Evolutionary conservation across 192 early-diverging fungal genomes (phyloP).

Genomic region (Coemansia sp.): DNA sequence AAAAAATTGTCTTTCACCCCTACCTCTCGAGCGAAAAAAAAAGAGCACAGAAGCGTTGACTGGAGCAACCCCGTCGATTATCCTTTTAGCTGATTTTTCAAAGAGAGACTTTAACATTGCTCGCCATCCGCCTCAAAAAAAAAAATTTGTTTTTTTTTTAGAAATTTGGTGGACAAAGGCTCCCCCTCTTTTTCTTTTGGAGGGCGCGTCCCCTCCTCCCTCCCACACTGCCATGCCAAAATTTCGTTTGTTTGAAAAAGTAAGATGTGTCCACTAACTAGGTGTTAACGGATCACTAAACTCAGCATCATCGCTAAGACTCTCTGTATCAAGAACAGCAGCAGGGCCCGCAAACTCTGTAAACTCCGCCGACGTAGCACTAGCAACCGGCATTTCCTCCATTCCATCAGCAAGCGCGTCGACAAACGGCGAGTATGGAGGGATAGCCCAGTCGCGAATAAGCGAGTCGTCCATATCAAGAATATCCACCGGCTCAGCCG

Average conservation of each 20-base stretch:
- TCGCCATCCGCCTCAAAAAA: background rate
- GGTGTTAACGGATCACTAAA: constrained; percentile 15
- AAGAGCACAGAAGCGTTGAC: background rate
- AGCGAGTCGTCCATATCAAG: constrained; percentile 53
- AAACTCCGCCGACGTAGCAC: constrained; percentile 13
- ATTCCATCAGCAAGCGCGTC: constrained; percentile 6
- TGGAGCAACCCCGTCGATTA: background rate
- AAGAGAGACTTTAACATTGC: background rate
- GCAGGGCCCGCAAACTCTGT: constrained; percentile 12
- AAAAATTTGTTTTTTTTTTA: no score
- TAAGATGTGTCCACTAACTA: background rate
- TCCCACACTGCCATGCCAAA: background rate
- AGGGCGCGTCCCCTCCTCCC: no score
- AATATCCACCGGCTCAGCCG: constrained; percentile 46
- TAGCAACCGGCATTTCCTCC: background rate
- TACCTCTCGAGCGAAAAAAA: background rate
- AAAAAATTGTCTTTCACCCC: no score
- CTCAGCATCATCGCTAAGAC: constrained; percentile 19
- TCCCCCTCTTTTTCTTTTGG: no score
- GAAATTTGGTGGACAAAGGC: no score
- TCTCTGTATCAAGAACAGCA: background rate
- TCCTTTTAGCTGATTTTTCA: background rate
- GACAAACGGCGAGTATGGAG: constrained; percentile 32
- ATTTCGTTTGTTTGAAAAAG: background rate
- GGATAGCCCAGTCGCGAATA: constrained; percentile 53